phyloP scores from a whole-genome alignment of 2,329 filamentous ascomycete genomes.

The Sclerotinia nivalis region DNA sequence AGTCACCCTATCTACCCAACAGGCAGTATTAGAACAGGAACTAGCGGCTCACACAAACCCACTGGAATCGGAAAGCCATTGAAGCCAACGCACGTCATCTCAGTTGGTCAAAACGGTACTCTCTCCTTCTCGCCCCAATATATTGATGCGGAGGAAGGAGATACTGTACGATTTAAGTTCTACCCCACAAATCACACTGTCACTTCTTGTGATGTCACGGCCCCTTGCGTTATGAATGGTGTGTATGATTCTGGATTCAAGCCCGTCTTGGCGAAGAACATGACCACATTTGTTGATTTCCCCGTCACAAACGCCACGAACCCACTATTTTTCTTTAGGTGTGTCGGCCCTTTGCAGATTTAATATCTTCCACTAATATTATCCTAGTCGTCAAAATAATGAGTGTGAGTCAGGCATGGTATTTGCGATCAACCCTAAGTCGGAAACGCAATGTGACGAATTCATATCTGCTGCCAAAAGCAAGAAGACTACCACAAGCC shows the following conservation, averaged over 20 bases:
- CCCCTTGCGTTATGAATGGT: constrained; percentile 23
- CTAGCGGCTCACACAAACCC: neutral
- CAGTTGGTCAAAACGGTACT: constrained; percentile 25
- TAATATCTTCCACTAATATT: constrained; percentile 3
- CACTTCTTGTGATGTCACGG: constrained; percentile 22
- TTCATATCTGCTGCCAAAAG: constrained; percentile 20
- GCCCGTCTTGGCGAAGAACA: constrained; percentile 19
- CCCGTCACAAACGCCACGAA: constrained; percentile 21
- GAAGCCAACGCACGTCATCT: constrained; percentile 24
- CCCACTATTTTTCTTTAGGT: constrained; percentile 23
- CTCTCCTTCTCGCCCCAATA: constrained; percentile 22
- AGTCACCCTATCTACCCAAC: constrained; percentile 1
- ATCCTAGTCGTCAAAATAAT: constrained; percentile 18
- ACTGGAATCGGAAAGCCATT: neutral
- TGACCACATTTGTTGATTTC: constrained; percentile 24
- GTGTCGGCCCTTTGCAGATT: neutral
- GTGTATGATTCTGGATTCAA: constrained; percentile 26
- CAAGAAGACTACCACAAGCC: constrained; percentile 2
- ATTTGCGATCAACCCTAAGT: constrained; percentile 27
- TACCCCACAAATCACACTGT: constrained; percentile 24
- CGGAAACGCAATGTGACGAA: constrained; percentile 13
- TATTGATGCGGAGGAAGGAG: constrained; percentile 23
- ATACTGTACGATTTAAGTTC: constrained; percentile 25
- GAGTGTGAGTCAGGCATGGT: constrained; percentile 28
- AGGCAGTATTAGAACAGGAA: neutral